phyloP scores from a whole-genome alignment of 495 filamentous ascomycete genomes.

The Hypoxylon fuscum region DNA sequence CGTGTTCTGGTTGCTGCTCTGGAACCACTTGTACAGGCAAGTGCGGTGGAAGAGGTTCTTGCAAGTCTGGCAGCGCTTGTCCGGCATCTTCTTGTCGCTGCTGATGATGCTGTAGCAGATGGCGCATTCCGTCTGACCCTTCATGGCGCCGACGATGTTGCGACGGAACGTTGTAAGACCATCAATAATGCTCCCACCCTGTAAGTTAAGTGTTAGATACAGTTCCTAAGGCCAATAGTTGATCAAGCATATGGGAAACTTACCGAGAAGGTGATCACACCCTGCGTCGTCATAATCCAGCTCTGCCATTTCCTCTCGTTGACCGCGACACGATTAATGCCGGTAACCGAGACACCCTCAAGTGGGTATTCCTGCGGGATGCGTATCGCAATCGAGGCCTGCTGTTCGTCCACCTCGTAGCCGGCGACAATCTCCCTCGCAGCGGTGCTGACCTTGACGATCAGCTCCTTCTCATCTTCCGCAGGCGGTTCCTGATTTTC shows the following conservation, averaged over 20 bases:
- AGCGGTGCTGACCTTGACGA: slow-evolving; percentile 73
- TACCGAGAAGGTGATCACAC: slow-evolving; percentile 88
- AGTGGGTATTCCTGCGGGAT: slow-evolving; percentile 86
- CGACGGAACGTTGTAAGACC: slow-evolving; percentile 82
- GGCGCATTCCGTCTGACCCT: slow-evolving; percentile 93
- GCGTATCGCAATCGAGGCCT: slow-evolving; percentile 77
- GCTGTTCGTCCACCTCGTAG: slow-evolving; percentile 88
- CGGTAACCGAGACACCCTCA: slow-evolving; percentile 75
- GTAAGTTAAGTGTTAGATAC: slow-evolving; percentile 12
- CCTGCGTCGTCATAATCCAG: slow-evolving; percentile 86
- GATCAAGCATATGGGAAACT: slow-evolving; percentile 27
- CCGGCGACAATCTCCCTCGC: slow-evolving; percentile 79
- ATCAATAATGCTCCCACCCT: slow-evolving; percentile 84
- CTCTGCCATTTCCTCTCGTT: slow-evolving; percentile 88
- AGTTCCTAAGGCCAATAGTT: background rate
- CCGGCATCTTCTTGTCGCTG: slow-evolving; percentile 84
- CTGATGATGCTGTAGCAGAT: slow-evolving; percentile 97
- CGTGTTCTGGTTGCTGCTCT: slow-evolving; percentile 85
- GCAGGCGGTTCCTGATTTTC: slow-evolving; percentile 60
- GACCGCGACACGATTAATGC: slow-evolving; percentile 83
- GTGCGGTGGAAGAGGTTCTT: slow-evolving; percentile 90
- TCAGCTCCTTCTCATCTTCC: slow-evolving; percentile 75
- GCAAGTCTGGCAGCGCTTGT: slow-evolving; percentile 91
- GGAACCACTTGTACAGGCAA: slow-evolving; percentile 96
- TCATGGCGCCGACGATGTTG: slow-evolving; percentile 85